A percentile compares a stretch with the other conserved stretches of the same genome.
phyloP scores from a whole-genome alignment of 2,329 filamentous ascomycete genomes.

The Aspergillus udagawae region DNA sequence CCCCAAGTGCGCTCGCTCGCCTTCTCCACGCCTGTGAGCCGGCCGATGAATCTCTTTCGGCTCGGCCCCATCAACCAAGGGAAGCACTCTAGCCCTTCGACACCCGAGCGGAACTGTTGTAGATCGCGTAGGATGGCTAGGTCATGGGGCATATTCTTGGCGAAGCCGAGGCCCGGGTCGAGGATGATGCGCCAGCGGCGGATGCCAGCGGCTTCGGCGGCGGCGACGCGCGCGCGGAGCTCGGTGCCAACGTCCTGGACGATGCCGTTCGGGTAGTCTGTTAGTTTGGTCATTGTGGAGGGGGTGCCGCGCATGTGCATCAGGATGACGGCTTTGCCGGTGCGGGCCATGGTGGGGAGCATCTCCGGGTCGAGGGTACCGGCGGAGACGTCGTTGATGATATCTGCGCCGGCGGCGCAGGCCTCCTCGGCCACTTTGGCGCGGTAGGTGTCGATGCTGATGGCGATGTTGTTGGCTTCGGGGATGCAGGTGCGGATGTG shows the following conservation, averaged over 20 bases:
- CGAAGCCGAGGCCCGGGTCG: conserved; percentile 91
- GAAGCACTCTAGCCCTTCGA: conserved; percentile 50
- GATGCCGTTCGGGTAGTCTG: conserved; percentile 66
- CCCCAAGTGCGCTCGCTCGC: conserved; percentile 73
- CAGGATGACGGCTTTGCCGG: conserved; percentile 74
- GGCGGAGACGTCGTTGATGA: conserved; percentile 92
- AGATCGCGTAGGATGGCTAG: conserved; percentile 70
- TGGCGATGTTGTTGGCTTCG: conserved; percentile 59
- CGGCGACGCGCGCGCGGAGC: conserved; percentile 64
- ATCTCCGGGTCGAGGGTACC: conserved; percentile 75
- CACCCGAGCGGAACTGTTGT: conserved; percentile 52
- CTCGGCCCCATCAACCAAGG: conserved; percentile 90
- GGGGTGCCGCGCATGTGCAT: conserved; percentile 95
- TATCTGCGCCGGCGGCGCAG: conserved; percentile 74
- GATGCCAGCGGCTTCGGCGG: conserved; percentile 77
- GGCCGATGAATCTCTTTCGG: conserved; percentile 84
- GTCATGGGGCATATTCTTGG: conserved; percentile 79
- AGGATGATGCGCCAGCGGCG: conserved; percentile 91
- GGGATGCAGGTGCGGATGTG: conserved; percentile 63
- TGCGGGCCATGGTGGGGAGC: conserved; percentile 71
- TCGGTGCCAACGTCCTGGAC: conserved; percentile 63
- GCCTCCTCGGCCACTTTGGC: conserved; percentile 75
- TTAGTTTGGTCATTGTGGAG: conserved; percentile 69
- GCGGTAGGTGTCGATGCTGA: conserved; percentile 92
- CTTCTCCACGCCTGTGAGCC: conserved; percentile 69